Conservation (phyloP, 2,329 filamentous ascomycete genomes). For the Emericellopsis atlantica region DNA sequence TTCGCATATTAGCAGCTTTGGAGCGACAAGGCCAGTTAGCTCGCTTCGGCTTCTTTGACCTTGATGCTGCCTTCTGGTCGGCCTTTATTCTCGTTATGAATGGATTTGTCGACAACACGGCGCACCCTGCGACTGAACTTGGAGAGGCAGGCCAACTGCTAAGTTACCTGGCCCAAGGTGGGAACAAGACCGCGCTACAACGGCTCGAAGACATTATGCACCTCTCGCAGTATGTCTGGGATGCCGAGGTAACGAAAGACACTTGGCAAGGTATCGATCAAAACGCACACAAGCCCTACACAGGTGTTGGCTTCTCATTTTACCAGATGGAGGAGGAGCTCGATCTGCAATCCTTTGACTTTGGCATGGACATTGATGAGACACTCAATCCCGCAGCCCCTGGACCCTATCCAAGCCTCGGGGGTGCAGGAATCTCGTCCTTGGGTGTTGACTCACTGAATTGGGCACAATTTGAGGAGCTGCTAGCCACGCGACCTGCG, state of each 20-base stretch:
- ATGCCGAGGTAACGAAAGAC: conserved; percentile 3
- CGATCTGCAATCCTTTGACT: too few relatives aligned
- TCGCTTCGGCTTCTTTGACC: conserved; percentile 13
- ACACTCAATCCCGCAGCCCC: too few relatives aligned
- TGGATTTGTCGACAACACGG: conserved; percentile 10
- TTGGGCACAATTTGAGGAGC: too few relatives aligned
- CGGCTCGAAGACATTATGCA: conserved; percentile 11
- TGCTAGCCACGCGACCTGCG: too few relatives aligned
- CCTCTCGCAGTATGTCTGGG: conserved; percentile 14
- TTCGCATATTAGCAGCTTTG: conserved; percentile 10
- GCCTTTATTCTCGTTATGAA: conserved; percentile 14
- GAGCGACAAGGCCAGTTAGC: conserved; percentile 7
- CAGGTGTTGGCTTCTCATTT: too few relatives aligned
- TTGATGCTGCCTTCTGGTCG: conserved; percentile 14
- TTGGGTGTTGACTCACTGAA: too few relatives aligned
- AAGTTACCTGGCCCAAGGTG: conserved; percentile 10
- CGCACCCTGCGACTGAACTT: conserved; percentile 10
- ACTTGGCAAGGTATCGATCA: too few relatives aligned
- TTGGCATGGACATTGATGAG: too few relatives aligned
- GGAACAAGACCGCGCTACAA: conserved; percentile 12
- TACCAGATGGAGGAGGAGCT: too few relatives aligned
- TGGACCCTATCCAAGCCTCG: too few relatives aligned
- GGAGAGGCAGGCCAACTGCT: conserved; percentile 10
- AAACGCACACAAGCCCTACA: too few relatives aligned
- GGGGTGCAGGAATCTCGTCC: too few relatives aligned